Evolutionary conservation across 1,284 basidiomycete species (phyloP).

Genomic region (Fomitopsis pinicola): DNA sequence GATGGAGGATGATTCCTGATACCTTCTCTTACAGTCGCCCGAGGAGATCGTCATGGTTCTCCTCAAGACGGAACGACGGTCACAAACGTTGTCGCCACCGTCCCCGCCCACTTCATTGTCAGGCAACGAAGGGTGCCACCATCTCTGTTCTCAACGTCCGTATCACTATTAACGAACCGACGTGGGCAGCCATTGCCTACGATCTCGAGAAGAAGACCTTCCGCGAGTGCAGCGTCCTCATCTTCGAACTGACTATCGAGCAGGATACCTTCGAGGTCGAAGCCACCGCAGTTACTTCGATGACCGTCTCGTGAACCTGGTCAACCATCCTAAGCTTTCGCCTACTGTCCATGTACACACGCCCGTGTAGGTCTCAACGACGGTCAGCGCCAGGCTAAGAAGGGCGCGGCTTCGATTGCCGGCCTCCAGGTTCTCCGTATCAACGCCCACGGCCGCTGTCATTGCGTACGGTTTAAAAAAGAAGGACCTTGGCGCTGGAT

Average conservation of each 20-base stretch:
- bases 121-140: conserved; percentile 92
- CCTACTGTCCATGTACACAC: too few relatives aligned
- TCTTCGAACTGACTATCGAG: conserved; percentile 98
- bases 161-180: conserved; percentile 97
- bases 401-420: too few relatives aligned
- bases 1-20: not conserved
- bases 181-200: conserved; percentile 93
- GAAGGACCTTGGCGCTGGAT: too few relatives aligned
- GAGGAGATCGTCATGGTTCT: conserved; percentile 99
- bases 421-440: too few relatives aligned
- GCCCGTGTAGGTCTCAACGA: too few relatives aligned
- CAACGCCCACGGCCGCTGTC: too few relatives aligned
- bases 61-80: conserved; percentile 82
- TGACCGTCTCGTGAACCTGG: conserved; percentile 97
- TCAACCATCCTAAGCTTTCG: too few relatives aligned
- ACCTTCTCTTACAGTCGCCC: conserved; percentile 56
- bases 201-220: conserved; percentile 88
- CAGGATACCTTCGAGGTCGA: conserved; percentile 99
- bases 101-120: conserved; percentile 99
- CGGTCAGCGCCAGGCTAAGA: too few relatives aligned
- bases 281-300: conserved; percentile 99
- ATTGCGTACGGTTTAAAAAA: too few relatives aligned
- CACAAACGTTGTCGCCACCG: conserved; percentile 89
- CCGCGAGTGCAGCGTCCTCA: conserved; percentile 90
- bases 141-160: conserved; percentile 91